Conservation (phyloP, 1,139 yeast genomes). For the Scheffersomyces insectosa region DNA sequence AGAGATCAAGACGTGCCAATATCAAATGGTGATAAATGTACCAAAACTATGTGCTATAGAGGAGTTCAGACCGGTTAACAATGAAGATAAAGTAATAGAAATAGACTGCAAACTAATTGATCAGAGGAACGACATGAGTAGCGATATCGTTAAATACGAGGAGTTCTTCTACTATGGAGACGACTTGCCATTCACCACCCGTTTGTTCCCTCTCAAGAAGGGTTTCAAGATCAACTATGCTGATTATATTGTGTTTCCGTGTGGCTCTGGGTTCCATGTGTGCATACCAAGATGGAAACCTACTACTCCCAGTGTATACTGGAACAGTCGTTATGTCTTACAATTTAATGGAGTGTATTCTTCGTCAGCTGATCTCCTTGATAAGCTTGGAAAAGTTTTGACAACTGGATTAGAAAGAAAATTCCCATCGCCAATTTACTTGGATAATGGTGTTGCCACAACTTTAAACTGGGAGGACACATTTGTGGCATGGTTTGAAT, state of each 20-base stretch:
- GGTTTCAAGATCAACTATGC: constrained; percentile 26
- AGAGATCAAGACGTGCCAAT: constrained; percentile 75
- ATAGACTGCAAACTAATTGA: constrained; percentile 44
- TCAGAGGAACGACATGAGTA: constrained; percentile 13
- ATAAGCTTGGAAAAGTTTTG: constrained; percentile 21
- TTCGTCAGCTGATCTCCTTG: constrained; percentile 16
- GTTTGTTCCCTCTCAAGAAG: not conserved
- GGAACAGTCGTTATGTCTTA: constrained; percentile 25
- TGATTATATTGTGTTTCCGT: constrained; percentile 26
- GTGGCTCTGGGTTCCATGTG: constrained; percentile 34
- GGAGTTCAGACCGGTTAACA: constrained; percentile 44
- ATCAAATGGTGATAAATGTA: constrained; percentile 58
- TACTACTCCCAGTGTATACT: constrained; percentile 14
- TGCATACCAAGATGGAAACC: constrained; percentile 20
- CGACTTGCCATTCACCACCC: not conserved
- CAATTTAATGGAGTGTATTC: constrained; percentile 23
- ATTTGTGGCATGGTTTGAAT: constrained; percentile 38
- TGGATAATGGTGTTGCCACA: constrained; percentile 11
- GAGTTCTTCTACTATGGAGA: not conserved
- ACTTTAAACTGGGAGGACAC: constrained; percentile 33
- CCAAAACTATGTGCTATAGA: constrained; percentile 59
- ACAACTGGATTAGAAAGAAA: constrained; percentile 24
- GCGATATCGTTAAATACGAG: not conserved
- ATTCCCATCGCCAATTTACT: constrained; percentile 28
- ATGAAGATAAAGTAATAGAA: constrained; percentile 36